phyloP scores from a whole-genome alignment of 768 basidiomycete genomes.

The Pleurotus ostreatus region DNA sequence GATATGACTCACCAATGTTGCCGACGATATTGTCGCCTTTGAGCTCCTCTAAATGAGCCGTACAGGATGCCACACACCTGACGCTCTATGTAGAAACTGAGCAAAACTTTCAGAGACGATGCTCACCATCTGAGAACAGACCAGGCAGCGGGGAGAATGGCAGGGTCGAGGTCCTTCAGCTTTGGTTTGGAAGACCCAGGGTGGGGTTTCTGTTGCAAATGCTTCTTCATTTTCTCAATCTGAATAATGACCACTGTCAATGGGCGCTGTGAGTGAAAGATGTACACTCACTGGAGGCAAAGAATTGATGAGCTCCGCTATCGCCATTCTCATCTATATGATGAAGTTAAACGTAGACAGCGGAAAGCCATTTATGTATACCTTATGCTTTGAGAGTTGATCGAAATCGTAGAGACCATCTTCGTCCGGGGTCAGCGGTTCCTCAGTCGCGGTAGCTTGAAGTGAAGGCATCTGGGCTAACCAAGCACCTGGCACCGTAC shows the following conservation, averaged over 20 bases:
- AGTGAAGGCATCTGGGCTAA: neutral
- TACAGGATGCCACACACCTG: slow-evolving; percentile 71
- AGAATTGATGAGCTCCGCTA: slow-evolving; percentile 38
- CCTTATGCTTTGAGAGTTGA: slow-evolving; percentile 21
- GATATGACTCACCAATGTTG: slow-evolving; percentile 39
- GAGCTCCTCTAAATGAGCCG: slow-evolving; percentile 65
- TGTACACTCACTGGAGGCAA: slow-evolving; percentile 43
- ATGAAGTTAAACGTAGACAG: neutral
- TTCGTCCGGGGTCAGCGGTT: slow-evolving; percentile 11
- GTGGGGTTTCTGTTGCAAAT: slow-evolving; percentile 48
- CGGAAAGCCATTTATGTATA: neutral
- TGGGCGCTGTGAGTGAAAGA: neutral
- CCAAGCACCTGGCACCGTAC: neutral
- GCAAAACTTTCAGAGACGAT: neutral
- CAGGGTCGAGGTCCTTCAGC: slow-evolving; percentile 45
- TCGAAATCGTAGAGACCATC: slow-evolving; percentile 55
- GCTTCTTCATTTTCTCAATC: slow-evolving; percentile 56
- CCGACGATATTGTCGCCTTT: slow-evolving; percentile 49
- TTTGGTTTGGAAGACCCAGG: slow-evolving; percentile 50
- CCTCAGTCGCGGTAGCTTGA: neutral
- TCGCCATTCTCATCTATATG: slow-evolving; percentile 42
- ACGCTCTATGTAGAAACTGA: neutral
- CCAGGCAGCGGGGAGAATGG: slow-evolving; percentile 59
- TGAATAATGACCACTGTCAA: slow-evolving; percentile 16
- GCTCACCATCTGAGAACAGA: slow-evolving; percentile 56